A percentile compares a stretch with the other conserved stretches of the same genome.
Conservation (phyloP, 768 basidiomycete species). For the Hericium rajendrae region DNA sequence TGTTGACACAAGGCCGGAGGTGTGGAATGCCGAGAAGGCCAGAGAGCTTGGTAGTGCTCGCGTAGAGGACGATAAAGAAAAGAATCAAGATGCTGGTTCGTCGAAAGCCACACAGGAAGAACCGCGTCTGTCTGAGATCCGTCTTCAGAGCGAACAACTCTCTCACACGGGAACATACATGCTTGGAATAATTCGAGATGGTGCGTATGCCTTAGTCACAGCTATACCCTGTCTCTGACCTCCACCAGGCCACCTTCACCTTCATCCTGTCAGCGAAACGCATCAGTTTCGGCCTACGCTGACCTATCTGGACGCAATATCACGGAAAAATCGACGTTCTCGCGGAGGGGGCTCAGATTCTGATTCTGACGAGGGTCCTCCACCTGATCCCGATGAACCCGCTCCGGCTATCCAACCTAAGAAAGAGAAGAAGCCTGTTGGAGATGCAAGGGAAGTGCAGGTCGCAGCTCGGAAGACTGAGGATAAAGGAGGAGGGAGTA, state of each 20-base stretch:
- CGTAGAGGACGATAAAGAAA: conserved; percentile 68
- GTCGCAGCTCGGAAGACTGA: conserved; percentile 57
- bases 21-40: conserved; percentile 69
- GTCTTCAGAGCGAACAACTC: conserved; percentile 66
- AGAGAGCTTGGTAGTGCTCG: conserved; percentile 57
- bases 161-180: conserved; percentile 57
- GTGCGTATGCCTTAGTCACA: conserved; percentile 29
- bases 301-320: conserved; percentile 68
- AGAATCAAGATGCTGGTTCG: conserved; percentile 46
- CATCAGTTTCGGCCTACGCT: conserved; percentile 79
- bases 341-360: conserved; percentile 46
- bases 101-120: conserved; percentile 19
- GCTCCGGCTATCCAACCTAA: conserved; percentile 36
- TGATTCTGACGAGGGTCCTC: conserved; percentile 72
- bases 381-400: conserved; percentile 70
- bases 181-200: conserved; percentile 67
- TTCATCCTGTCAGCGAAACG: conserved; percentile 69
- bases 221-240: background rate
- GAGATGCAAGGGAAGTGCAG: conserved; percentile 68
- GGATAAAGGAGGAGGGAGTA: conserved; percentile 49
- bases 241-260: conserved; percentile 52
- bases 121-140: conserved; percentile 57
- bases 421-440: conserved; percentile 46
- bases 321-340: conserved; percentile 47
- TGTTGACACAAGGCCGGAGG: conserved; percentile 68